Percentiles rank a stretch among this genome's conserved stretches.
These are phyloP conservation scores for Yamadazyma endophytica DNA, from an alignment of 805 yeast genomes.

Conservation along the genomic window DNA sequence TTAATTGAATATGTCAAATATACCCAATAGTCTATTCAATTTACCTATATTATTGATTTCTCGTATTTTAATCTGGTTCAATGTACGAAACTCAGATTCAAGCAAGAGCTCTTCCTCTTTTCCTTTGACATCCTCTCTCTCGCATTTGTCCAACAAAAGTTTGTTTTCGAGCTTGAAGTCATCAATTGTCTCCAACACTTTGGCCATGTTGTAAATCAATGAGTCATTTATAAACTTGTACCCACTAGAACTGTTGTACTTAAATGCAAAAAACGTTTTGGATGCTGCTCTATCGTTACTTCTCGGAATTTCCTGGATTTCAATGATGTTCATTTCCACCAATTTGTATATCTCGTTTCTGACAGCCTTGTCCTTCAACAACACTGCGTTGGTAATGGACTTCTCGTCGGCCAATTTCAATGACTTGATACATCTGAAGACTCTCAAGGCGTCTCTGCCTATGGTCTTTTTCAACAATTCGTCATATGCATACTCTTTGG, in stretches of 20 bases:
- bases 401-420: constrained; percentile 81
- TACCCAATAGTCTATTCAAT: constrained; percentile 54
- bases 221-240: constrained; percentile 34
- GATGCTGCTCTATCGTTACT: constrained; percentile 89
- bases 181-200: constrained; percentile 46
- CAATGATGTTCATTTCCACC: constrained; percentile 66
- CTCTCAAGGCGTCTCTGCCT: constrained; percentile 65
- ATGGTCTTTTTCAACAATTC: constrained; percentile 55
- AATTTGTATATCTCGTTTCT: constrained; percentile 67
- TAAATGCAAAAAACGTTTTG: constrained; percentile 78
- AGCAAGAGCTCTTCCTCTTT: constrained; percentile 70
- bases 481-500: constrained; percentile 52
- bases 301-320: constrained; percentile 90
- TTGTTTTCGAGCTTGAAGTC: constrained; percentile 55
- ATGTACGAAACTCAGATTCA: constrained; percentile 69
- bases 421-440: constrained; percentile 71
- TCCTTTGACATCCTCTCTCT: constrained; percentile 87
- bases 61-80: constrained; percentile 54
- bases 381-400: constrained; percentile 65
- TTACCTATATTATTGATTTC: constrained; percentile 55
- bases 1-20: constrained; percentile 17
- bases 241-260: constrained; percentile 46
- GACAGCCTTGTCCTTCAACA: constrained; percentile 74
- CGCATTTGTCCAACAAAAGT: constrained; percentile 71
- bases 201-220: constrained; percentile 51